phyloP scores from a whole-genome alignment of 78 protist genomes.

The Dictyostelium brefeldianum region DNA sequence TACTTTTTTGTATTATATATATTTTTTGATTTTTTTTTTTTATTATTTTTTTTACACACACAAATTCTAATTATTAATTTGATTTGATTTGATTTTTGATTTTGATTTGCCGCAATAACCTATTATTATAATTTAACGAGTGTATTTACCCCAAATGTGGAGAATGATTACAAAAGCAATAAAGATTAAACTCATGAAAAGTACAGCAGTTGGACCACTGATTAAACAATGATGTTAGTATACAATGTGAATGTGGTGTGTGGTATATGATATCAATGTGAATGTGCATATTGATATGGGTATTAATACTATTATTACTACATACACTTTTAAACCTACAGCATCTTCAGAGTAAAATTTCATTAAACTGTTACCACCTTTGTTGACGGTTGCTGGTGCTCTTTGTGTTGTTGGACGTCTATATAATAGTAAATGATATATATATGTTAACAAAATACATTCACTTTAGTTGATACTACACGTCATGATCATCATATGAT shows the following conservation, averaged over 20 bases:
- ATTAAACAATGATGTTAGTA: not conserved
- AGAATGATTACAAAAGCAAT: conserved; percentile 67
- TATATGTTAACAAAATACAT: too few relatives aligned
- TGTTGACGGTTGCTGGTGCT: conserved; percentile 74
- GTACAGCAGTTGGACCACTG: conserved; percentile 78
- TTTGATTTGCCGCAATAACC: too few relatives aligned
- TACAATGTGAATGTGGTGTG: too few relatives aligned
- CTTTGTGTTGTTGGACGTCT: conserved; percentile 42
- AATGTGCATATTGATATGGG: too few relatives aligned
- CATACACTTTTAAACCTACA: conserved; percentile 73
- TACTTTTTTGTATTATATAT: too few relatives aligned
- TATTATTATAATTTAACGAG: not conserved
- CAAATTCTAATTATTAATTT: too few relatives aligned
- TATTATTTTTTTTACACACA: too few relatives aligned
- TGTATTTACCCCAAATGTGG: conserved; percentile 75
- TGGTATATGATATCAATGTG: too few relatives aligned
- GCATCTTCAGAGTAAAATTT: conserved; percentile 54
- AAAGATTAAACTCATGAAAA: conserved; percentile 45
- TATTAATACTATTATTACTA: not conserved
- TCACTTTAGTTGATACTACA: too few relatives aligned
- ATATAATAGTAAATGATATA: not conserved
- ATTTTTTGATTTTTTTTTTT: too few relatives aligned
- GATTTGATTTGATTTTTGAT: too few relatives aligned
- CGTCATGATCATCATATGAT: not conserved
- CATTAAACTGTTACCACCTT: conserved; percentile 37